Percentiles rank a stretch among this genome's conserved stretches.
These are phyloP conservation scores for Ochetophila trinervis DNA, from an alignment of 306 rosid species.

Conservation along the genomic window DNA sequence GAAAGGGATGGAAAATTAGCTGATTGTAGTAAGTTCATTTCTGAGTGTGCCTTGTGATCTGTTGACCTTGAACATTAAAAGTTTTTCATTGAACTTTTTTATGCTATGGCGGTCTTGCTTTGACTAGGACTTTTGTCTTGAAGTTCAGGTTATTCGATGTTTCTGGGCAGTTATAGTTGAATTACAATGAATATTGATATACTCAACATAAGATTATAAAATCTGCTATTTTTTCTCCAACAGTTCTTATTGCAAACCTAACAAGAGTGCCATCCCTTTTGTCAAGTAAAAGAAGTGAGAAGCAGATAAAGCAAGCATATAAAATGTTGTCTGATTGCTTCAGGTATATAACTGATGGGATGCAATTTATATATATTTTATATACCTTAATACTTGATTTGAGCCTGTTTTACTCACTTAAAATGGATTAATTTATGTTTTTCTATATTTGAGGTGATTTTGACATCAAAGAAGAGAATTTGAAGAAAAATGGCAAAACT, in stretches of 20 bases:
- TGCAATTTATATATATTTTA: too few relatives aligned
- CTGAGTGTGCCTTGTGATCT: neutral
- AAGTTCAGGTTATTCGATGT: slow-evolving; percentile 1
- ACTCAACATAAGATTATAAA: neutral
- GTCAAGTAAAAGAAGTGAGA: slow-evolving; percentile 73
- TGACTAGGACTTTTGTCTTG: neutral
- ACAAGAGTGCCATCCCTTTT: slow-evolving; percentile 78
- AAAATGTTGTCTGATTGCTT: slow-evolving; percentile 86
- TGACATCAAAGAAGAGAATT: too few relatives aligned
- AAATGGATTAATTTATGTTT: too few relatives aligned
- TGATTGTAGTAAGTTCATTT: slow-evolving; percentile 66
- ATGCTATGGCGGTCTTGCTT: slow-evolving; percentile 1
- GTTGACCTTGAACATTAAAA: neutral
- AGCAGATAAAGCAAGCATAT: slow-evolving; percentile 67
- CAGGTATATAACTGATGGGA: too few relatives aligned
- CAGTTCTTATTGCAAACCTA: slow-evolving; percentile 80
- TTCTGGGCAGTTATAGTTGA: neutral
- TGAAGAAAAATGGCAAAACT: too few relatives aligned
- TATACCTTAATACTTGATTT: too few relatives aligned
- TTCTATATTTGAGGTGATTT: too few relatives aligned
- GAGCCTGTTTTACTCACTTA: too few relatives aligned
- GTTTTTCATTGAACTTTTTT: slow-evolving; percentile 9
- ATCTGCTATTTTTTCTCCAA: slow-evolving; percentile 9
- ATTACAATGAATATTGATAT: neutral
- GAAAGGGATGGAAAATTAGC: slow-evolving; percentile 94